Base-by-base conservation (phyloP, 1,284 basidiomycete species). In the Ustilago trichophora region DNA sequence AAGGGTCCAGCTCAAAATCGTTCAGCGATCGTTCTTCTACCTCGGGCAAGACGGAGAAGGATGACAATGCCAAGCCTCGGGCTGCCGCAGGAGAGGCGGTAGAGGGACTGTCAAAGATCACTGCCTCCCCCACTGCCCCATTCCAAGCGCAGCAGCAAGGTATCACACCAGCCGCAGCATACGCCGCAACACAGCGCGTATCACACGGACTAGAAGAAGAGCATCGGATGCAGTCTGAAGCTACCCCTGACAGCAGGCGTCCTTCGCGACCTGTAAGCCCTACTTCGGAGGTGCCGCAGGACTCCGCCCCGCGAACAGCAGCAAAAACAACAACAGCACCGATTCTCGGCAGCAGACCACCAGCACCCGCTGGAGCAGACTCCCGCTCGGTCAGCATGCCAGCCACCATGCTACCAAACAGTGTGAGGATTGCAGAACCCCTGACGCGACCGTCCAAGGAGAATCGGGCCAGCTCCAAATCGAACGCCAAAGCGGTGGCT, bases 351-450 rank as follows among this genome's bases (percentile, higher is more conserved):
- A 29, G 18, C 21, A 24, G 24, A 16, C 49, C 33, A n/a, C 25
- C 38, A 6, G 16, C 37, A 12, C 38, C 13, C 33, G 31, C 32
- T 2, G 34, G 31, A 6, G 32, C 31, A 2, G 63, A 53, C 15
- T n/a, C 58, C 7, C 15, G 57, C 13, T 60, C 57, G 13, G 64
- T 60, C 42, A 58, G 53, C 33, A 62, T 57, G 54, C 58, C 58
- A 25, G 45, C 47, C 8, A 49, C 47, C 9, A 24, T 36, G 18
- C 11, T 15, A 3, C 21, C 46, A 27, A 34, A 32, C 15, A 64
- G 25, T 19, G 59, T 64, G 2, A 32, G 55, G 9, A 64, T 69
- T 38, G 55, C 52, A 15, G 60, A 69, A 32, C 60, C 60, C 13
- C 37, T 36, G 3, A 40, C 27, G 3, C 26, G 27, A 12, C 50